Evolutionary conservation across 1,284 basidiomycete species (phyloP), one percentile per base, ranked within the genome.

Genomic region (Sphagnurus paluster): DNA sequence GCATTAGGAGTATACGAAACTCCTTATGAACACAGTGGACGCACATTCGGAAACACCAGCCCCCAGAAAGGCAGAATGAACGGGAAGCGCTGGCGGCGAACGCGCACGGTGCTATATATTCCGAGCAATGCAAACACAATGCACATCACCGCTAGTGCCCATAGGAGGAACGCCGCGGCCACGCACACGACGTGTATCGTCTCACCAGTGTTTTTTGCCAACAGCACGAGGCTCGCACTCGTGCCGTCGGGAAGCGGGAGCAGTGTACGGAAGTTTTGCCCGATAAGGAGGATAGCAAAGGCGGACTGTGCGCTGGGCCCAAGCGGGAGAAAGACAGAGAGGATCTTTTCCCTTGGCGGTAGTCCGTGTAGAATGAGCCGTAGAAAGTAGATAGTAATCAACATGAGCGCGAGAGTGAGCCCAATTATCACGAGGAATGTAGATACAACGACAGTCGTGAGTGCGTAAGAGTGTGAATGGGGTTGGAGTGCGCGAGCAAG

Each of bases 271-370:
- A 75, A 67, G 37, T 64, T 69, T 29, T 71, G 65, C 13, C 77
- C 77, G 16, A 75, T 67, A 6, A 76, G 54, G 19, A 77, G 61
- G 21, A 77, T 54, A 4, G 75, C 70, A 50, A 66, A 75, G 4
- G 77, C 78, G 19, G 81, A 79, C 53, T 82, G 87, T 5, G 83
- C 86, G 40, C 79, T 67, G 2, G 80, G 75, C 2, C 80, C 79
- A 2, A 80, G 56, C 4, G 76, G 76, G 24, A 80, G 63, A 61
- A 90, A 89, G 5, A 79, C 69, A 2, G 81, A 82, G 30, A 85
- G 64, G 28, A 88, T 72, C 2, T 72, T 64, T 8, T 62, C 64
- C 1, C 76, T 71, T 0, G 72, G 62, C 1, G 75, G 67, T 36
- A 76, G 67, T 7, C 79, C 78, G 49, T 75, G 57, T 10, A 74